Evolutionary conservation across 108 stramenopile genomes (phyloP).

Genomic region (Skeletonema marinoi): DNA sequence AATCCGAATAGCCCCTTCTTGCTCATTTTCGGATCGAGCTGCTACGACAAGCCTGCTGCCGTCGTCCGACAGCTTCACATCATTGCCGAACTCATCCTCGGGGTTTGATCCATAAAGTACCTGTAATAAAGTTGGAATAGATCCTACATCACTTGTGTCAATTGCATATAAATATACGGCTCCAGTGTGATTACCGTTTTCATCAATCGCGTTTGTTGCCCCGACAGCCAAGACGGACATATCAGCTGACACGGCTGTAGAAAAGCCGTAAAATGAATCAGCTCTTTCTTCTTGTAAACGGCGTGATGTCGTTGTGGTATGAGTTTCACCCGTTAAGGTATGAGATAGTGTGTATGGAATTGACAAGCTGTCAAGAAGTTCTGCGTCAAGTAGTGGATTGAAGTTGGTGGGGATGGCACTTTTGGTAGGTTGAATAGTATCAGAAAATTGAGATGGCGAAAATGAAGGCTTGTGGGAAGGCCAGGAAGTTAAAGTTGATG

Average conservation of each 20-base stretch:
- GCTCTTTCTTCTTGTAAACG: not conserved
- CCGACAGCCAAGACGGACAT: slow-evolving; percentile 7
- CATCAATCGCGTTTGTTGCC: slow-evolving; percentile 3
- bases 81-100: slow-evolving; percentile 3
- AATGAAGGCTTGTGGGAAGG: not conserved
- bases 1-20: slow-evolving; percentile 7
- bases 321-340: not conserved
- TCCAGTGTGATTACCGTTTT: not conserved
- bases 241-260: slow-evolving; percentile 7
- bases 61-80: not conserved
- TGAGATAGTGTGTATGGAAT: not conserved
- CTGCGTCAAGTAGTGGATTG: not conserved
- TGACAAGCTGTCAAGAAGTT: not conserved
- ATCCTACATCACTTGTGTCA: not conserved
- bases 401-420: not conserved
- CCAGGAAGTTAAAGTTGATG: not conserved
- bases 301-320: not conserved
- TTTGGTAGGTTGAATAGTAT: not conserved
- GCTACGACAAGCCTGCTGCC: not conserved
- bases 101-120: not conserved
- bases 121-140: not conserved
- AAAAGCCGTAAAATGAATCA: not conserved
- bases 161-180: slow-evolving; percentile 6
- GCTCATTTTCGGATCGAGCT: slow-evolving; percentile 6
- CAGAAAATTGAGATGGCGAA: not conserved